Evolutionary conservation across 1,284 basidiomycete species (phyloP).

Genomic region (Stereum hirsutum): DNA sequence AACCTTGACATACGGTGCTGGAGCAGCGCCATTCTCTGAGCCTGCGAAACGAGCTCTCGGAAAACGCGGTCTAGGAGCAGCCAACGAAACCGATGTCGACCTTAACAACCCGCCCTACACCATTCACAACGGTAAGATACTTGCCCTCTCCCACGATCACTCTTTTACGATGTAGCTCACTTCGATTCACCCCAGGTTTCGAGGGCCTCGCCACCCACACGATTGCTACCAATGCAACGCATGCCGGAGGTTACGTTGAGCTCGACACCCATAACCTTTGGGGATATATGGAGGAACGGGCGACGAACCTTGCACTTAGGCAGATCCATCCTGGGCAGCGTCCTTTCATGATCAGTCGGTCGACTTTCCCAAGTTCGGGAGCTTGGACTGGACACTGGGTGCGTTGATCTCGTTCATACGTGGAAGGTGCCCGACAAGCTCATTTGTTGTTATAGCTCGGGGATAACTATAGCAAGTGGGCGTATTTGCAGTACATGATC

Average conservation of each 20-base stretch:
- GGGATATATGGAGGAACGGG: constrained; percentile 55
- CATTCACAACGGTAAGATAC: constrained; percentile 54
- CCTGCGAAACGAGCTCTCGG: not conserved
- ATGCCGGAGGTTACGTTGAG: constrained; percentile 42
- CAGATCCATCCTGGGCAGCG: constrained; percentile 42
- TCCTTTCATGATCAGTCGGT: constrained; percentile 58
- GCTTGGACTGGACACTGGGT: constrained; percentile 20
- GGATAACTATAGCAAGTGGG: constrained; percentile 66
- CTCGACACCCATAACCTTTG: constrained; percentile 60
- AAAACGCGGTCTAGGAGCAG: constrained; percentile 38
- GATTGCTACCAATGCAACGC: constrained; percentile 54
- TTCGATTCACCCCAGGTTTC: constrained; percentile 21
- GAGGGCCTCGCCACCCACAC: constrained; percentile 39
- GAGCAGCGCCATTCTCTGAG: constrained; percentile 5
- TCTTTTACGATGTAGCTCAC: constrained; percentile 1
- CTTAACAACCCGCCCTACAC: constrained; percentile 56
- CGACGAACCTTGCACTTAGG: constrained; percentile 47
- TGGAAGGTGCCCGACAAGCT: not conserved
- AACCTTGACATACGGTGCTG: constrained; percentile 37
- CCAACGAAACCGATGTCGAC: constrained; percentile 32
- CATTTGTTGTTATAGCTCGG: constrained; percentile 36
- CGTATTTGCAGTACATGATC: constrained; percentile 48
- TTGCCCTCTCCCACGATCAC: not conserved
- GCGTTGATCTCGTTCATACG: not conserved
- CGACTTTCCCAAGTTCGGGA: constrained; percentile 17